A percentile compares a stretch with the other conserved stretches of the same genome.
Conservation (phyloP, 2,329 filamentous ascomycete genomes). For the Cordyceps tenuipes region DNA sequence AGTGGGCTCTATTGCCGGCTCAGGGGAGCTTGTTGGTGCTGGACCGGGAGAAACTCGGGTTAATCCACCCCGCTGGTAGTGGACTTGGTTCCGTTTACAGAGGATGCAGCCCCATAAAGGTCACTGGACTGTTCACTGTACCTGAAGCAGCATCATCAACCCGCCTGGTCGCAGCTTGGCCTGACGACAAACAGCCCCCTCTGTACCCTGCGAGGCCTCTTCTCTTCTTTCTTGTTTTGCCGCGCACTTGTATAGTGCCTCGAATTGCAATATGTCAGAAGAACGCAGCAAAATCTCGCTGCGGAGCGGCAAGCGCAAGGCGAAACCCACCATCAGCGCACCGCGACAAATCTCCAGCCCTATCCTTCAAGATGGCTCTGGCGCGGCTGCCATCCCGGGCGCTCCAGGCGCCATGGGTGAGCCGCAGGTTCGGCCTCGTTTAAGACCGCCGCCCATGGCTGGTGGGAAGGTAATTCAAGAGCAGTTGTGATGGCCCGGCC, state of each 20-base stretch:
- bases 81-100: neutral
- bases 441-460: slow-evolving; percentile 40
- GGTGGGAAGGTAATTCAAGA: slow-evolving; percentile 44
- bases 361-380: slow-evolving; percentile 41
- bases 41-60: slow-evolving; percentile 18
- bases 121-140: neutral
- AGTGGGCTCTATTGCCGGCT: neutral
- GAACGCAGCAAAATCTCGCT: slow-evolving; percentile 55
- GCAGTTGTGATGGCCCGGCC: neutral
- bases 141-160: neutral
- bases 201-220: neutral
- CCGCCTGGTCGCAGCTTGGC: neutral
- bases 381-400: slow-evolving; percentile 19
- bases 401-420: slow-evolving; percentile 15
- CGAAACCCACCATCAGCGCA: slow-evolving; percentile 53
- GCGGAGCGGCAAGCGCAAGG: slow-evolving; percentile 54
- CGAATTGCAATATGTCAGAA: slow-evolving; percentile 44
- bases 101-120: neutral
- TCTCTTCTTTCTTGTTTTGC: neutral
- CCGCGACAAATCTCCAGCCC: slow-evolving; percentile 56
- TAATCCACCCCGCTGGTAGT: neutral
- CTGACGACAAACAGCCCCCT: neutral
- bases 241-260: neutral
- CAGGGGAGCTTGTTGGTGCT: slow-evolving; percentile 8
- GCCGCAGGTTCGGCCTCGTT: slow-evolving; percentile 30